Percentiles rank a stretch among this genome's conserved stretches.
Conservation (phyloP, 306 rosid species). For the barrel medic (Medicago truncatula) region DNA sequence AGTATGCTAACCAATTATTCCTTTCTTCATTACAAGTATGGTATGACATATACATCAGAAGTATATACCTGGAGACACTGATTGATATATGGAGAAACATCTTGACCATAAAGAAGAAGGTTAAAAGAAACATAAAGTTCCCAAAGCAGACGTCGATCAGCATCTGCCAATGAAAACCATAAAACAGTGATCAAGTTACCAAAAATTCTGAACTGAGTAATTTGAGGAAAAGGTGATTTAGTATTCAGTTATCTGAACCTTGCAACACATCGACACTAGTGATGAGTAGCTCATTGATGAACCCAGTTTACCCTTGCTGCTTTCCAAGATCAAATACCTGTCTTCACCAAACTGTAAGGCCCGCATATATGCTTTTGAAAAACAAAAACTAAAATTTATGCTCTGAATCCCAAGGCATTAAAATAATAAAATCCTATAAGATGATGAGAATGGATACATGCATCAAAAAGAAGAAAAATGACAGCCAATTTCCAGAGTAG, state of each 20-base stretch:
- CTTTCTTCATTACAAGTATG: conserved; percentile 28
- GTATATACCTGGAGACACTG: conserved; percentile 58
- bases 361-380: conserved; percentile 28
- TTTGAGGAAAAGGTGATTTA: conserved; percentile 11
- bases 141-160: conserved; percentile 64
- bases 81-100: conserved; percentile 55
- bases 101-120: conserved; percentile 59
- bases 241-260: conserved; percentile 54
- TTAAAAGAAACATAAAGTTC: conserved; percentile 66
- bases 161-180: conserved; percentile 57
- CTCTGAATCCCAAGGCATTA: conserved; percentile 2
- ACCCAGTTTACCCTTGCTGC: conserved; percentile 52
- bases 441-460: conserved; percentile 66
- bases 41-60: conserved; percentile 17
- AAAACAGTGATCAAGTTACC: conserved; percentile 29
- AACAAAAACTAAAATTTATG: conserved; percentile 28
- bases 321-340: conserved; percentile 63
- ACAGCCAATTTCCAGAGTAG: conserved; percentile 66
- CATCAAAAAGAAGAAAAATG: conserved; percentile 82
- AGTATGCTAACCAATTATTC: conserved; percentile 5
- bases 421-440: conserved; percentile 31
- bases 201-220: conserved; percentile 43
- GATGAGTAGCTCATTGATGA: conserved; percentile 58
- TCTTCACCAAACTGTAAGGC: conserved; percentile 64
- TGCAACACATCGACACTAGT: conserved; percentile 59